Base-by-base conservation (phyloP, 2,329 filamentous ascomycete species). In the Exophiala alcalophila region DNA sequence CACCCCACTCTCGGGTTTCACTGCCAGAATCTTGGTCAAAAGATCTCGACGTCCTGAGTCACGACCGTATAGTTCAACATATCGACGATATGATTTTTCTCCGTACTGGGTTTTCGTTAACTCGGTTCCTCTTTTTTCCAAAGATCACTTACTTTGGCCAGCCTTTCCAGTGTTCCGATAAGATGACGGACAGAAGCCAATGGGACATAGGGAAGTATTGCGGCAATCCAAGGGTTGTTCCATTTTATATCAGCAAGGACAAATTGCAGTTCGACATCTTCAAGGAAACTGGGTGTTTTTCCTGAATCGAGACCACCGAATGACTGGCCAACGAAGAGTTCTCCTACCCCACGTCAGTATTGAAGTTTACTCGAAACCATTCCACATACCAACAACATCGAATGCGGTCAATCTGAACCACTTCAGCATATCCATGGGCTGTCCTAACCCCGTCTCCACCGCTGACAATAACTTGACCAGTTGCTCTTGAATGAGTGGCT, bases 401-500 rank as follows among this genome's bases (percentile, higher is more conserved):
- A 50, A 45, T 10, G 47, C 38, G 6, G 38, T 29, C 15, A 41
- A 34, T 15, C 47, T 35, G 33, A 50, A 50, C 12, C 26, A 23
- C 5, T 28, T 19, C 4, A 46, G 37, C 32, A 42, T 37, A 18
- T 47, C 38, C n/a, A 31, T 30, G 6, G 41, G 31, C 31, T 57
- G 45, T 32, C 60, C 50, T 12, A 18, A 11, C 6, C 15, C 9
- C 4, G 14, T 24, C 15, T 18, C 10, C n/a, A 33, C 16, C 18
- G 24, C 53, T 0, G 40, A 27, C 8, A 70, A 44, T 3, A 57
- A 55, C 2, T 54, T 30, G 2, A 64, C 38, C 3, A 68, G 51
- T 42, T 37, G 47, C n/a, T n/a, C n/a, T 5, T 54, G 47, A 3
- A 70, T 57, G 2, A 63, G 55, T 12, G 56, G 45, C 44, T 70